These are phyloP conservation scores for Ogataea wickerhamii DNA, from an alignment of 805 yeast species.

Conservation along the genomic window DNA sequence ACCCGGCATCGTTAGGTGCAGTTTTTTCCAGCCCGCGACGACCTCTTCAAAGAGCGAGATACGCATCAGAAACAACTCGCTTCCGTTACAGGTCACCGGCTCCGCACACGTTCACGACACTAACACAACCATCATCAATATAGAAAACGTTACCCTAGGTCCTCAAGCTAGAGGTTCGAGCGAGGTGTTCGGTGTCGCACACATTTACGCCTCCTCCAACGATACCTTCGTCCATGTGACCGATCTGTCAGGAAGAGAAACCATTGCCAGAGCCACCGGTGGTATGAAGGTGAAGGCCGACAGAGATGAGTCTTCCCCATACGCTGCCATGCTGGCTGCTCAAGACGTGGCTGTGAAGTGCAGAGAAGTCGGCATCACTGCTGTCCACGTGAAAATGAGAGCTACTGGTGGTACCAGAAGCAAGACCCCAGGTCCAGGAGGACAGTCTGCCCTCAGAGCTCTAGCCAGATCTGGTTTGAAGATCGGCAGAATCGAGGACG, in stretches of 20 bases:
- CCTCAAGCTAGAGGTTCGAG: slow-evolving; percentile 94
- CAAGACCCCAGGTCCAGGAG: slow-evolving; percentile 99
- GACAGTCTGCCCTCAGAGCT: slow-evolving; percentile 99
- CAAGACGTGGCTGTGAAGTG: slow-evolving; percentile 99
- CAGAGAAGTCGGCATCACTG: slow-evolving; percentile 99
- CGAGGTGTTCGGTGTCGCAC: slow-evolving; percentile 99
- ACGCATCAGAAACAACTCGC: no score
- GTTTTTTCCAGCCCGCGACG: no score
- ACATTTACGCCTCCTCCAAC: slow-evolving; percentile 99
- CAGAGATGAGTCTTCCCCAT: slow-evolving; percentile 99
- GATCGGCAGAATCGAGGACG: slow-evolving; percentile 99
- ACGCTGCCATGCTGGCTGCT: slow-evolving; percentile 99
- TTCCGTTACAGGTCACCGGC: no score
- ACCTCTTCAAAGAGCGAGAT: no score
- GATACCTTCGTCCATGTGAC: slow-evolving; percentile 99
- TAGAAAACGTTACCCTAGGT: slow-evolving; percentile 63
- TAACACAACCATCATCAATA: slow-evolving; percentile 2
- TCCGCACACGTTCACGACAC: no score
- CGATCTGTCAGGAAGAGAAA: slow-evolving; percentile 99
- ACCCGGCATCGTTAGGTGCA: no score
- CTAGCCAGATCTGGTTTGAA: slow-evolving; percentile 99
- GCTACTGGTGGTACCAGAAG: slow-evolving; percentile 99
- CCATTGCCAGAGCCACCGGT: slow-evolving; percentile 99
- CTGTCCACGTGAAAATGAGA: slow-evolving; percentile 99
- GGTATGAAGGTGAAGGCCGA: slow-evolving; percentile 99